Conservation (phyloP, 768 basidiomycete species). For the Russula dissimulans region DNA sequence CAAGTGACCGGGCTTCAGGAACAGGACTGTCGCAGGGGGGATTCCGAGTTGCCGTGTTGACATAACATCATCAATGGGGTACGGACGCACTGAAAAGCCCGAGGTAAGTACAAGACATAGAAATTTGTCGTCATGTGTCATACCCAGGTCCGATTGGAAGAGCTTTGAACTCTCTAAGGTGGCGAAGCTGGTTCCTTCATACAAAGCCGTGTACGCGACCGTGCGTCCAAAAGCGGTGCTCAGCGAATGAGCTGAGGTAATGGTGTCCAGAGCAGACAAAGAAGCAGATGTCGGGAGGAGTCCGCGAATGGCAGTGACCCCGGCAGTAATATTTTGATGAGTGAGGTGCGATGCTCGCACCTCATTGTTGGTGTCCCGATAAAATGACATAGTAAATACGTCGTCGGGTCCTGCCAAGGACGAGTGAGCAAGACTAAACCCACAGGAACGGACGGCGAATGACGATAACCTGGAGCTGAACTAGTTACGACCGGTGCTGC, state of each 20-base stretch:
- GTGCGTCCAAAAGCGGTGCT: constrained; percentile 72
- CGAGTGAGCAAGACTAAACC: neutral
- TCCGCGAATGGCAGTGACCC: constrained; percentile 69
- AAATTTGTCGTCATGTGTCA: neutral
- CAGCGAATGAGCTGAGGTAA: constrained; percentile 67
- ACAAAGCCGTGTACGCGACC: constrained; percentile 69
- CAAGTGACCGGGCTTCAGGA: constrained; percentile 59
- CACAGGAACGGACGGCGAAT: constrained; percentile 21
- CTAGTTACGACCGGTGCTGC: constrained; percentile 35
- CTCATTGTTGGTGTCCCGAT: constrained; percentile 40
- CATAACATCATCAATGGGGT: constrained; percentile 40
- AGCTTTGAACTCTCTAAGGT: constrained; percentile 50
- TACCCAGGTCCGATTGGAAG: constrained; percentile 39
- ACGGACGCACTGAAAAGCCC: neutral
- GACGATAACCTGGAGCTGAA: constrained; percentile 43
- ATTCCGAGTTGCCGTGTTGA: constrained; percentile 44
- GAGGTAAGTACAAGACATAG: neutral
- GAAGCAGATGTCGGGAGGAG: constrained; percentile 66
- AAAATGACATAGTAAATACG: constrained; percentile 63
- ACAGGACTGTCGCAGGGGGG: constrained; percentile 72
- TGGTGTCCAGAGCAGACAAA: constrained; percentile 62
- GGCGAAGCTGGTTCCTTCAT: constrained; percentile 65
- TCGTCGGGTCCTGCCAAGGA: constrained; percentile 42
- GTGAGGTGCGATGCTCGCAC: constrained; percentile 60
- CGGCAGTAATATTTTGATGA: constrained; percentile 81